A percentile compares a stretch with the other conserved stretches of the same genome.
Conservation (phyloP, 805 yeast genomes). For the Saturnispora sekii region DNA sequence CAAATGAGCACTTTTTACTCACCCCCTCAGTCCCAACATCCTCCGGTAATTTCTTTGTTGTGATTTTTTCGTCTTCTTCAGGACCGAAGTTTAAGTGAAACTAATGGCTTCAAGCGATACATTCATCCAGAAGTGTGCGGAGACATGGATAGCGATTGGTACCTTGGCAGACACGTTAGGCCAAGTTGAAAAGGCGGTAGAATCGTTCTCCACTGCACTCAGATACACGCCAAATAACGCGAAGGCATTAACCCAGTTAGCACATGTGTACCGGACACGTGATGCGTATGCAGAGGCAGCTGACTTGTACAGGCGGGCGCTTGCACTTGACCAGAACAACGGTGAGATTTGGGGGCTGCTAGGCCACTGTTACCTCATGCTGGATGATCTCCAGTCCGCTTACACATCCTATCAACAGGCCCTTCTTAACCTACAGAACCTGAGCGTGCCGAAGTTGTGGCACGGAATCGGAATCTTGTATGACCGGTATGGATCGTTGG, state of each 20-base stretch:
- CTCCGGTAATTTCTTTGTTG: not conserved
- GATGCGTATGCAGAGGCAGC: slow-evolving; percentile 93
- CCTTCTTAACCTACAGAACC: slow-evolving; percentile 78
- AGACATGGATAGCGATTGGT: slow-evolving; percentile 86
- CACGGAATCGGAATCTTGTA: slow-evolving; percentile 96
- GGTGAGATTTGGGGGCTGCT: slow-evolving; percentile 97
- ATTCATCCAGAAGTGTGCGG: slow-evolving; percentile 48
- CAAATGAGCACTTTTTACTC: too few species aligned
- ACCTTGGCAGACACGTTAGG: slow-evolving; percentile 82
- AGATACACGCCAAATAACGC: slow-evolving; percentile 81
- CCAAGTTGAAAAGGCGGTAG: slow-evolving; percentile 80
- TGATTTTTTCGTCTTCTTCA: not conserved
- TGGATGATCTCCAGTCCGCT: slow-evolving; percentile 92
- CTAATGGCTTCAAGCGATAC: slow-evolving; percentile 19
- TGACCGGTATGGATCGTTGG: slow-evolving; percentile 91
- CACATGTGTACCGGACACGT: slow-evolving; percentile 77
- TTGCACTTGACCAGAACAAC: slow-evolving; percentile 71
- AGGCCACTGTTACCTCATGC: slow-evolving; percentile 94
- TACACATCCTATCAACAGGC: slow-evolving; percentile 97
- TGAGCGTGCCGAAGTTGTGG: slow-evolving; percentile 95
- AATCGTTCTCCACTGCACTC: slow-evolving; percentile 80
- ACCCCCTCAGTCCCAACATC: too few species aligned
- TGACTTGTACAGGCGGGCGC: slow-evolving; percentile 82
- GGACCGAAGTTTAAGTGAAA: not conserved
- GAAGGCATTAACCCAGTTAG: slow-evolving; percentile 75